Conservation (phyloP, 148 eudicot genomes). For the Fagopyrum homotropicum region DNA sequence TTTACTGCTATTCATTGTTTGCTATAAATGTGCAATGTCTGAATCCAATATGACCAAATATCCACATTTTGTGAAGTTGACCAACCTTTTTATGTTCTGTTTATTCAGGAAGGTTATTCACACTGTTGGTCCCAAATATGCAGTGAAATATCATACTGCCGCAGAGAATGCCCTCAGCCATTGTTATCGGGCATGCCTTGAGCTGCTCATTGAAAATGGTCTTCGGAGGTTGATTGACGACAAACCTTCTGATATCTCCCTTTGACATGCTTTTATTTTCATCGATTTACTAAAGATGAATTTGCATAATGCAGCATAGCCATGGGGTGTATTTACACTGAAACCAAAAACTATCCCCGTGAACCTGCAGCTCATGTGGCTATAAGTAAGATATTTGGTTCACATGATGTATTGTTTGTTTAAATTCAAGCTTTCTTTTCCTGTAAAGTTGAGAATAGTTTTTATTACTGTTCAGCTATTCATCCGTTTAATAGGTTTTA, state of each 20-base stretch:
- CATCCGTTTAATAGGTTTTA: not conserved
- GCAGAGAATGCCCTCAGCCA: conserved; percentile 99
- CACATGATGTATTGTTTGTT: not conserved
- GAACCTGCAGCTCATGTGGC: conserved; percentile 99
- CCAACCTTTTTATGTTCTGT: conserved; percentile 8
- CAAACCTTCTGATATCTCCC: conserved; percentile 14
- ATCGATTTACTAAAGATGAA: not conserved
- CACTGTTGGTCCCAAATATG: conserved; percentile 99
- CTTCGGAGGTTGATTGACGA: conserved; percentile 53
- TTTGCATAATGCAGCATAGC: conserved; percentile 68
- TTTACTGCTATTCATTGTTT: conserved; percentile 1
- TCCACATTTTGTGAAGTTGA: not conserved
- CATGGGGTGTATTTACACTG: conserved; percentile 87
- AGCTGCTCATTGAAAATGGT: conserved; percentile 81
- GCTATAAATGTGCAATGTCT: not conserved
- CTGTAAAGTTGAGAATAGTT: not conserved
- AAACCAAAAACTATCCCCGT: conserved; percentile 94
- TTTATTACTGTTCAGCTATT: not conserved
- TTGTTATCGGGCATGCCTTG: conserved; percentile 92
- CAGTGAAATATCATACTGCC: conserved; percentile 98
- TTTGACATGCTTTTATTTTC: conserved; percentile 7
- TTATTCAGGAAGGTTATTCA: conserved; percentile 85
- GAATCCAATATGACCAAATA: conserved; percentile 1
- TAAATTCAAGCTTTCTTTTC: not conserved
- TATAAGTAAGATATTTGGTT: conserved; percentile 54